phyloP scores from a whole-genome alignment of 108 stramenopile species.

The Nitzschia sp. region DNA sequence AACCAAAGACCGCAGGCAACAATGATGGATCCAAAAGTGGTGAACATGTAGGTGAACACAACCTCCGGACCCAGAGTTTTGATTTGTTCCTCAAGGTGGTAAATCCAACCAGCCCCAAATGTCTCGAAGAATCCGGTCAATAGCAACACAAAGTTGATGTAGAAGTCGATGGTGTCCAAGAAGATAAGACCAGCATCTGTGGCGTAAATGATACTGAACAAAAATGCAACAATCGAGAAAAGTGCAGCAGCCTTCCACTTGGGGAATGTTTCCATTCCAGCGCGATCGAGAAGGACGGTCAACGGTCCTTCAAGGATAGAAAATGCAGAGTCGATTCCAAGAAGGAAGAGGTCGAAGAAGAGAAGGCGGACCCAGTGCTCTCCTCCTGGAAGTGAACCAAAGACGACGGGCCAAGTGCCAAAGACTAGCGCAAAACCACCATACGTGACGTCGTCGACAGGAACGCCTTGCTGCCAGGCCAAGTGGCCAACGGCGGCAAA shows the following conservation, averaged over 20 bases:
- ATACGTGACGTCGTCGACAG: constrained; percentile 24
- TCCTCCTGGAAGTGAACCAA: constrained; percentile 53
- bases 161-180: constrained; percentile 63
- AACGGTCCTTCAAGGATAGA: constrained; percentile 26
- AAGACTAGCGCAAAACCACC: constrained; percentile 51
- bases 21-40: constrained; percentile 52
- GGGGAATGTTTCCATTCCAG: constrained; percentile 6
- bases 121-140: constrained; percentile 59
- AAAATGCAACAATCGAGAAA: constrained; percentile 29
- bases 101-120: constrained; percentile 67
- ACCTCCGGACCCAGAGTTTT: constrained; percentile 32
- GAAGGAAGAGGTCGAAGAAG: constrained; percentile 55
- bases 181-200: constrained; percentile 65
- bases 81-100: constrained; percentile 39
- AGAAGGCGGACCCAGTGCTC: constrained; percentile 56
- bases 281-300: constrained; percentile 14
- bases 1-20: constrained; percentile 47
- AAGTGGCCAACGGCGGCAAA: constrained; percentile 65
- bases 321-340: constrained; percentile 72
- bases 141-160: constrained; percentile 68
- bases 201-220: constrained; percentile 28
- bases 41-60: constrained; percentile 41
- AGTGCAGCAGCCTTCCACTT: constrained; percentile 25
- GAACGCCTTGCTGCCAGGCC: constrained; percentile 26
- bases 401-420: constrained; percentile 62